Conservation (phyloP, 2,329 filamentous ascomycete species). For the Fusarium subtropicale region DNA sequence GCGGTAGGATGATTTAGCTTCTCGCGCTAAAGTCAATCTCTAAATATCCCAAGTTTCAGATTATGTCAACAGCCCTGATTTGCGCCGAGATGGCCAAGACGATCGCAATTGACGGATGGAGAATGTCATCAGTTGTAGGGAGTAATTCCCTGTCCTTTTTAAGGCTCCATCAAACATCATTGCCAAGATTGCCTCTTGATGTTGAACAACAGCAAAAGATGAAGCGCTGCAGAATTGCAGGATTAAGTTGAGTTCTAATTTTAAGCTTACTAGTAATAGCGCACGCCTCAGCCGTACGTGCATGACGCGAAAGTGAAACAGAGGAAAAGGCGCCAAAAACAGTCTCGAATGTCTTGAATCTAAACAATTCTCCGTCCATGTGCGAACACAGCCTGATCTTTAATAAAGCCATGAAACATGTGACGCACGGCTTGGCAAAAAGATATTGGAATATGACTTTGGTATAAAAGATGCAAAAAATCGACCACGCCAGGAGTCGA, state of each 20-base stretch:
- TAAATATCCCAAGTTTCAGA: constrained; percentile 17
- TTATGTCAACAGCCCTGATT: not conserved
- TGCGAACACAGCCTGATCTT: not conserved
- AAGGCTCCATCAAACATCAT: not conserved
- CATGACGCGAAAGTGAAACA: not conserved
- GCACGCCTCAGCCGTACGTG: constrained; percentile 1
- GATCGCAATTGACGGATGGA: constrained; percentile 15
- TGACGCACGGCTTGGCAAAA: not conserved
- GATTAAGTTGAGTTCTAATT: not conserved
- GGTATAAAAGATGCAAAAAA: not conserved
- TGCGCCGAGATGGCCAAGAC: constrained; percentile 1
- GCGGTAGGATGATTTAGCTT: constrained; percentile 18
- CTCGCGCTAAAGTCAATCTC: constrained; percentile 3
- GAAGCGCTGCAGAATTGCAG: not conserved
- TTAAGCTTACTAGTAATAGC: constrained; percentile 9
- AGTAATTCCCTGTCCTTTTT: not conserved
- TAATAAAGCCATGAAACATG: not conserved
- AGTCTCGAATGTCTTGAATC: not conserved
- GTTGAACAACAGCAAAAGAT: no score
- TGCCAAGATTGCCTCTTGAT: not conserved
- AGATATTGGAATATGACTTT: no score
- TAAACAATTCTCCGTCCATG: not conserved
- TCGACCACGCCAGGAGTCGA: constrained; percentile 54
- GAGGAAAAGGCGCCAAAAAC: not conserved
- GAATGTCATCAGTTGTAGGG: not conserved